Evolutionary conservation across 192 early-diverging fungal species (phyloP).

Genomic region (Funneliformis mosseae): DNA sequence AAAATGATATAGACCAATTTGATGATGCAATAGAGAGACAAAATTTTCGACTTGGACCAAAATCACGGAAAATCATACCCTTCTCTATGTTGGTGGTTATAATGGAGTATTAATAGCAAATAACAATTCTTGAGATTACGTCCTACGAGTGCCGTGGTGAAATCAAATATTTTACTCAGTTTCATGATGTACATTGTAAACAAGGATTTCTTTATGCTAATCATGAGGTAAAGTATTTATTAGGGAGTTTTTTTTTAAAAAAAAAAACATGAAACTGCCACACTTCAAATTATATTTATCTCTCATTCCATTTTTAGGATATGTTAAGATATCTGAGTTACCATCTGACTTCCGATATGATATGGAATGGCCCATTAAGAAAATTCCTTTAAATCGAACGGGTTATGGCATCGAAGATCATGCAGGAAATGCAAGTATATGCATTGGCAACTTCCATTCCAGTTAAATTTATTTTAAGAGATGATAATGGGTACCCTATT

Average conservation of each 20-base stretch:
- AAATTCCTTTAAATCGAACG: conserved; percentile 64
- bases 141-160: conserved; percentile 68
- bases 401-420: conserved; percentile 85
- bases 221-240: conserved; percentile 52
- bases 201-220: conserved; percentile 78
- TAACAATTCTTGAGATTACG: conserved; percentile 66
- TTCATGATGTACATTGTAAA: conserved; percentile 78
- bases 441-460: conserved; percentile 71
- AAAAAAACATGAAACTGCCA: no score
- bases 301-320: conserved; percentile 49
- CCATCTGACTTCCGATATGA: conserved; percentile 72
- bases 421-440: conserved; percentile 77
- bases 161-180: conserved; percentile 68
- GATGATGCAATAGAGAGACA: conserved; percentile 38
- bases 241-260: neutral
- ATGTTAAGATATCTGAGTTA: conserved; percentile 64
- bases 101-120: conserved; percentile 69
- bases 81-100: conserved; percentile 60
- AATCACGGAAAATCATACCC: conserved; percentile 42
- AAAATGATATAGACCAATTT: conserved; percentile 35
- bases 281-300: neutral
- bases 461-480: conserved; percentile 65
- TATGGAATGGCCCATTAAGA: conserved; percentile 73
- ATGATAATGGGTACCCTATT: conserved; percentile 64
- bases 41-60: conserved; percentile 31